Evolutionary conservation across 1,139 yeast genomes (phyloP), one percentile per base, ranked within the genome.

Genomic region (Pichia sp.): DNA sequence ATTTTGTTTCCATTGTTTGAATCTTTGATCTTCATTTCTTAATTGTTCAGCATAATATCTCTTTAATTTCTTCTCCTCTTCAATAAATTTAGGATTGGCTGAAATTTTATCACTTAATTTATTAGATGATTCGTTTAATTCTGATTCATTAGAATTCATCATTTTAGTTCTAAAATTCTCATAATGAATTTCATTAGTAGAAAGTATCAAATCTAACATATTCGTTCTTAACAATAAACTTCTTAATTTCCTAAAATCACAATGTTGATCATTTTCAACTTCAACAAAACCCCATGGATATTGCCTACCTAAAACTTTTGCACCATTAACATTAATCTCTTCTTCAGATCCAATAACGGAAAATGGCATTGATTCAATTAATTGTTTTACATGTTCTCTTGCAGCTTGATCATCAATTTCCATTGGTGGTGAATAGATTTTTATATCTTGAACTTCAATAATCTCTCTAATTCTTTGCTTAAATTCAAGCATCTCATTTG

Each of bases 221-320:
- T 91, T 91, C 22, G 96, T 85, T 66, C 98, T 82, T 60, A 93
- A 72, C 48, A 91, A 68, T 55, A 91, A 72, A 52, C 89, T 77
- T 66, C 98, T 81, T 58, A 91, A 73, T 63, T 88, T 88, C 63
- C 86, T 80, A 68, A 93, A 91, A 64, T 91, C 98, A 66, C 96
- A 89, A 62, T 91, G 97, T 47, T 74, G 74, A 59, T 89, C 97
- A 63, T 91, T 91, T 63, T 91, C 98, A 40, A 91, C 96, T 63
- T 91, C 97, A 39, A 91, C 97, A 41, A 85, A 71, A 34, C 98
- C 98, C 98, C 98, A 91, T 48, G 95, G 89, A 60, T 91, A 91
- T 62, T 85, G 85, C 65, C 99, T 81, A 36, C 96, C 98, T 50
- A 84, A 75, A 37, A 86, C 89, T 49, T 74, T 69, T 50, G 76